Evolutionary conservation across 495 filamentous ascomycete genomes (phyloP), one percentile per base, ranked within the genome.

Genomic region (Bathelium albidoporum): DNA sequence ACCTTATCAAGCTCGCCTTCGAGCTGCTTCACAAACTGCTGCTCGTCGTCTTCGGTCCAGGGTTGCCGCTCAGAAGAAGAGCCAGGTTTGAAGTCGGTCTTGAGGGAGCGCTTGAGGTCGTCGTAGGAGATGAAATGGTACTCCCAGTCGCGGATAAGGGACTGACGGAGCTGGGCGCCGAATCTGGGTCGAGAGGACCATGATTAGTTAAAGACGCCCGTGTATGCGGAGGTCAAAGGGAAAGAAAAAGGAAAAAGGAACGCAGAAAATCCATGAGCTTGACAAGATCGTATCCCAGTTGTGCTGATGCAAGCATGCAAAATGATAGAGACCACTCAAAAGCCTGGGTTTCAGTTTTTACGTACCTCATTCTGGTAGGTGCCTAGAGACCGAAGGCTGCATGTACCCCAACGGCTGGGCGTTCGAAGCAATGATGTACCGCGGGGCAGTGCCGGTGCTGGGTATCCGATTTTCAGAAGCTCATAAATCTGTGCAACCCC

Each of bases 61-160:
- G 85, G 79, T 63, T 81, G 82, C 28, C 82, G 79, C 61, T 79
- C 77, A 20, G 82, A 81, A 12, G 80, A 79, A 1, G 81, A 80
- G 49, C 78, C 66, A 62, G 80, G 75, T 62, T 85, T 82, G 66
- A 83, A 88, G 34, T 84, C 80, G 34, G 81, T 86, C 73, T 93
- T 95, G 64, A 99, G 85, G 66, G 89, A 85, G 67, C 79, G 79
- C 76, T 99, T 99, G 55, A 99, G 83, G 64, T 87, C 89, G 68
- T 97, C 91, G 75, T 99, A 99, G 74, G 87, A 86, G 75, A 99
- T 97, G 78, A 97, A 99, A 80, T 95, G 88, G 82, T 90, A 95
- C 74, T 89, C 85, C 78, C 91, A 98, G 74, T 97, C 94, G 78
- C 87, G 88, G 76, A 97, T 91, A 70, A 95, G 83, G 66, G 91